A percentile compares a stretch with the other conserved stretches of the same genome.
These are phyloP conservation scores for Ilyonectria robusta DNA, from an alignment of 2,329 filamentous ascomycete genomes.

Conservation along the genomic window DNA sequence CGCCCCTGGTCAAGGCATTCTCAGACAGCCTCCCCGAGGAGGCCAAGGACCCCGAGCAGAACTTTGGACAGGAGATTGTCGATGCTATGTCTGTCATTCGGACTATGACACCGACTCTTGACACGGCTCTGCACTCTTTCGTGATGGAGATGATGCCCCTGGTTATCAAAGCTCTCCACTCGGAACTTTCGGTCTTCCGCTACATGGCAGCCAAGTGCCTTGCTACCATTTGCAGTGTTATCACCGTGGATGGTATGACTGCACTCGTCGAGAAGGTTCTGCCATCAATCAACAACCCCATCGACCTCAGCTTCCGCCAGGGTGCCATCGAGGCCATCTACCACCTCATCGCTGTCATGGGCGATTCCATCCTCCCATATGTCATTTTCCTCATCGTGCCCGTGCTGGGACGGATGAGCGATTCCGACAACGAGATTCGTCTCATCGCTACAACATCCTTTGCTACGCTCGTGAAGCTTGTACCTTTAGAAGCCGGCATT, in stretches of 20 bases:
- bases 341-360: constrained; percentile 98
- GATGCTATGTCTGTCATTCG: constrained; percentile 94
- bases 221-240: constrained; percentile 96
- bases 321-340: constrained; percentile 96
- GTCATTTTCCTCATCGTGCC: constrained; percentile 99
- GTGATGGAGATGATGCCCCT: constrained; percentile 87
- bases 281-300: constrained; percentile 90
- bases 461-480: constrained; percentile 95
- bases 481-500: constrained; percentile 96
- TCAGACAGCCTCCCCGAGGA: constrained; percentile 78
- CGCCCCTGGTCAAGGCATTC: constrained; percentile 83
- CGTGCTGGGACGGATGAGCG: constrained; percentile 97
- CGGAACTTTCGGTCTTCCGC: constrained; percentile 89
- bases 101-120: constrained; percentile 91
- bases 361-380: constrained; percentile 94
- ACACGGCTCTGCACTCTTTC: constrained; percentile 82
- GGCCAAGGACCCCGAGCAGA: constrained; percentile 79
- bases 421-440: constrained; percentile 95
- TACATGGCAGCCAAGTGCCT: constrained; percentile 98
- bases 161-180: constrained; percentile 89
- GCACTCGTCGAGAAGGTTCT: constrained; percentile 94
- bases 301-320: constrained; percentile 91
- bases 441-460: constrained; percentile 97
- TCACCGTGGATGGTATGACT: constrained; percentile 95
- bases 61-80: constrained; percentile 91